A percentile compares a stretch with the other conserved stretches of the same genome.
These are phyloP conservation scores for Herpetospermum pedunculosum DNA, from an alignment of 306 rosid genomes.

Conservation along the genomic window DNA sequence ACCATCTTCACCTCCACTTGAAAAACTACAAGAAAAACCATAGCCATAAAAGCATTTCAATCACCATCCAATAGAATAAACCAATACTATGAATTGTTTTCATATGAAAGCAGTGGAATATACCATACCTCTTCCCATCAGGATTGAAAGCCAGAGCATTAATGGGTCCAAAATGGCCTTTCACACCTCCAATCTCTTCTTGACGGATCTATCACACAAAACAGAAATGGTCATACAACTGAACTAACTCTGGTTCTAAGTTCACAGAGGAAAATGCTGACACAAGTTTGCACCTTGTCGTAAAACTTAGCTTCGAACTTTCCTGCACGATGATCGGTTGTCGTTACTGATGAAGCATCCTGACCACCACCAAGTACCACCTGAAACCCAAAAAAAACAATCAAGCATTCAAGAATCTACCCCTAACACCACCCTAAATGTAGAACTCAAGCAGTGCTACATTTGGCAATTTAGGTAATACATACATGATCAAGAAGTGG, in stretches of 20 bases:
- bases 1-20: slow-evolving; percentile 99
- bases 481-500: slow-evolving; percentile 92
- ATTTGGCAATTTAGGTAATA: neutral
- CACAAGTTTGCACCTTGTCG: slow-evolving; percentile 43
- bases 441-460: no score
- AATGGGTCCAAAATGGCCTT: slow-evolving; percentile 97
- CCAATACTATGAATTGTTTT: neutral
- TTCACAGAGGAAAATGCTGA: neutral
- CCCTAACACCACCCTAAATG: no score
- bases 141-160: slow-evolving; percentile 94
- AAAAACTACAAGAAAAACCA: slow-evolving; percentile 37
- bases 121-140: slow-evolving; percentile 73
- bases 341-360: slow-evolving; percentile 80
- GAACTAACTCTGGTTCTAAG: neutral
- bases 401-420: neutral
- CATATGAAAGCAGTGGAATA: neutral
- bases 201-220: slow-evolving; percentile 58
- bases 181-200: slow-evolving; percentile 97
- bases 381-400: slow-evolving; percentile 22
- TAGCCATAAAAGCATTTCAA: neutral
- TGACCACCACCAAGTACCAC: slow-evolving; percentile 99
- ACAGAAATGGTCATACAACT: neutral
- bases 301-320: slow-evolving; percentile 87
- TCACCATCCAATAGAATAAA: no score
- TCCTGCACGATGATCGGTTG: slow-evolving; percentile 91